These are phyloP conservation scores for Fomitiporia mediterranea DNA, from an alignment of 1,284 basidiomycete species.

Conservation along the genomic window DNA sequence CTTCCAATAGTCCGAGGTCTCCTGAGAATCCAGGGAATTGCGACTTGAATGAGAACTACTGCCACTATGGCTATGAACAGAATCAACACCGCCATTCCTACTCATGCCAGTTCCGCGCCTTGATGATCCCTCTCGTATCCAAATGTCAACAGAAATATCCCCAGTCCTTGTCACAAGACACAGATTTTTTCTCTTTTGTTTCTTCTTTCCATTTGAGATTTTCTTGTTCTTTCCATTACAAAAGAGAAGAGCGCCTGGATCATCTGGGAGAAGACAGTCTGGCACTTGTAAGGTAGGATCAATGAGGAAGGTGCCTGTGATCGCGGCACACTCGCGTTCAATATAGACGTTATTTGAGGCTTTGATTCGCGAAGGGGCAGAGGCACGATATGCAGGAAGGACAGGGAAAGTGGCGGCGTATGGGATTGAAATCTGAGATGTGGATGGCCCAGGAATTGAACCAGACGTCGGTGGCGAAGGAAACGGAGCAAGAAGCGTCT, in stretches of 20 bases:
- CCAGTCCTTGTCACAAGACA: constrained; percentile 10
- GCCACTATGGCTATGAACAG: neutral
- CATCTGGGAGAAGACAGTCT: constrained; percentile 18
- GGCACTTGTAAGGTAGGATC: constrained; percentile 16
- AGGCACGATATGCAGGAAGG: neutral
- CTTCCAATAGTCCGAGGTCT: constrained; percentile 12
- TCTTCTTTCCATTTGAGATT: constrained; percentile 6
- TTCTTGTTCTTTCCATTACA: neutral
- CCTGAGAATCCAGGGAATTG: neutral
- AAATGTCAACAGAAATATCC: constrained; percentile 17
- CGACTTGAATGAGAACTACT: neutral
- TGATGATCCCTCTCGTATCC: constrained; percentile 14
- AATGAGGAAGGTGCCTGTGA: constrained; percentile 16
- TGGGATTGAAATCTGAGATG: neutral
- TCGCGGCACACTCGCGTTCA: constrained; percentile 9
- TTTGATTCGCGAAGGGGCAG: constrained; percentile 9
- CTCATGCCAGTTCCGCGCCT: neutral
- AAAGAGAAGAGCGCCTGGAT: constrained; percentile 6
- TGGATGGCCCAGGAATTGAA: constrained; percentile 1
- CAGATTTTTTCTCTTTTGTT: constrained; percentile 8
- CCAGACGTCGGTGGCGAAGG: neutral
- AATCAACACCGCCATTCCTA: neutral
- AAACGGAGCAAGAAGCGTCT: constrained; percentile 3
- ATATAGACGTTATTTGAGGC: constrained; percentile 17
- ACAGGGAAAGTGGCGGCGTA: neutral